A percentile compares a stretch with the other conserved stretches of the same genome.
Conservation (phyloP, 805 yeast genomes). For the Candida tibetensis region DNA sequence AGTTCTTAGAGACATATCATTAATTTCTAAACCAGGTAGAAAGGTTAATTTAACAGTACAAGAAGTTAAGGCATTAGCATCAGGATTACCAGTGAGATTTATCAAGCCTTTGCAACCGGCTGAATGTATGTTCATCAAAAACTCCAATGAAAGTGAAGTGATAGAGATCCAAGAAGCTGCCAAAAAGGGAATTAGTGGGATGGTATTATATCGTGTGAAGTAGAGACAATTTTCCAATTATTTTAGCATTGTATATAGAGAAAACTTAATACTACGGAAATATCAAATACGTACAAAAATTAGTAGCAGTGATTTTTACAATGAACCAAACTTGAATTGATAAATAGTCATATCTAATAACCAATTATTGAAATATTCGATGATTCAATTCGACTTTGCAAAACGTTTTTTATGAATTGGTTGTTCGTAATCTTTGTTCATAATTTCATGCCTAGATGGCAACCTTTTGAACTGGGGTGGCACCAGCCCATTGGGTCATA, state of each 20-base stretch:
- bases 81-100: slow-evolving; percentile 71
- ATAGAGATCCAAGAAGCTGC: slow-evolving; percentile 87
- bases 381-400: no score
- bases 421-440: no score
- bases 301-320: not conserved
- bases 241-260: slow-evolving; percentile 8
- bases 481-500: slow-evolving; percentile 52
- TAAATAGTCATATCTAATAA: no score
- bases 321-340: no score
- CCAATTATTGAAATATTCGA: no score
- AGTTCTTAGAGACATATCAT: slow-evolving; percentile 65
- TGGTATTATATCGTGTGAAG: slow-evolving; percentile 76
- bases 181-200: slow-evolving; percentile 65
- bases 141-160: slow-evolving; percentile 44
- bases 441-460: no score
- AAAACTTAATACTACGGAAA: slow-evolving; percentile 1
- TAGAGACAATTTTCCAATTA: slow-evolving; percentile 17
- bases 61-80: slow-evolving; percentile 70
- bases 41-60: slow-evolving; percentile 58
- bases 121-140: slow-evolving; percentile 72
- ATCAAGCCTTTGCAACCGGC: slow-evolving; percentile 86
- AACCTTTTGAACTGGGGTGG: slow-evolving; percentile 1
- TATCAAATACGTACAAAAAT: not conserved
- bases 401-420: no score
- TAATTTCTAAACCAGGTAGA: slow-evolving; percentile 84